phyloP scores from a whole-genome alignment of 495 filamentous ascomycete genomes.

The Penicillium subrubescens region DNA sequence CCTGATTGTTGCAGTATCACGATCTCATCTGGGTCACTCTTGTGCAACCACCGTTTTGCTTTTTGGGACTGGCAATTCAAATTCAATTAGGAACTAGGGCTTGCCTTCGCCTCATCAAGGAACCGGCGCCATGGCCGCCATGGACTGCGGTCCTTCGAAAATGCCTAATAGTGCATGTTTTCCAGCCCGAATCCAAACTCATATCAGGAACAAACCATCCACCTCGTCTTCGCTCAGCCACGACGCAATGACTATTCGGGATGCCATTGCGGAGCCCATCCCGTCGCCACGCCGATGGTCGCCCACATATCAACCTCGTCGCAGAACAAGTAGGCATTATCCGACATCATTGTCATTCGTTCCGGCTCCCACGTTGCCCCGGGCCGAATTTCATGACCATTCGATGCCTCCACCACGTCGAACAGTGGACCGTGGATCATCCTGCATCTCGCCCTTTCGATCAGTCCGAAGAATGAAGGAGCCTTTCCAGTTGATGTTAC shows the following conservation, averaged over 20 bases:
- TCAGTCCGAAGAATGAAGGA: conserved; percentile 53
- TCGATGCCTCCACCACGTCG: conserved; percentile 32
- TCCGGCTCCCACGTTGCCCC: conserved; percentile 20
- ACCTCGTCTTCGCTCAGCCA: conserved; percentile 28
- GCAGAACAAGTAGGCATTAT: conserved; percentile 29
- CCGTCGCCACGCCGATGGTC: conserved; percentile 36
- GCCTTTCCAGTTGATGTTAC: conserved; percentile 46
- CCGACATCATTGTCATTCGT: conserved; percentile 33
- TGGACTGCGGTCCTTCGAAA: conserved; percentile 26
- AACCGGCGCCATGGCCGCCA: conserved; percentile 28
- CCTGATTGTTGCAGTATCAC: conserved; percentile 17
- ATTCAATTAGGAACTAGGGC: conserved; percentile 13
- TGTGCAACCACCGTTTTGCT: conserved; percentile 30
- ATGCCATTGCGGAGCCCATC: conserved; percentile 25
- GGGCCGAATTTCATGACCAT: conserved; percentile 30
- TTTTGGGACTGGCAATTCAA: conserved; percentile 7
- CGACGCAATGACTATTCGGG: conserved; percentile 20
- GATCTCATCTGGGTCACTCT: conserved; percentile 27
- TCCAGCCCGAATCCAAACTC: conserved; percentile 28
- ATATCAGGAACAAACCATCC: conserved; percentile 28
- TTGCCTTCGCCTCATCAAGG: conserved; percentile 1
- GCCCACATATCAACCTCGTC: conserved; percentile 33
- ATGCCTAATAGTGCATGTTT: conserved; percentile 25
- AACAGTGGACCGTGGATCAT: conserved; percentile 28
- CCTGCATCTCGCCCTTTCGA: conserved; percentile 45